These are phyloP conservation scores for Epichloe hybrida DNA, from an alignment of 2,329 filamentous ascomycete genomes.

Conservation along the genomic window DNA sequence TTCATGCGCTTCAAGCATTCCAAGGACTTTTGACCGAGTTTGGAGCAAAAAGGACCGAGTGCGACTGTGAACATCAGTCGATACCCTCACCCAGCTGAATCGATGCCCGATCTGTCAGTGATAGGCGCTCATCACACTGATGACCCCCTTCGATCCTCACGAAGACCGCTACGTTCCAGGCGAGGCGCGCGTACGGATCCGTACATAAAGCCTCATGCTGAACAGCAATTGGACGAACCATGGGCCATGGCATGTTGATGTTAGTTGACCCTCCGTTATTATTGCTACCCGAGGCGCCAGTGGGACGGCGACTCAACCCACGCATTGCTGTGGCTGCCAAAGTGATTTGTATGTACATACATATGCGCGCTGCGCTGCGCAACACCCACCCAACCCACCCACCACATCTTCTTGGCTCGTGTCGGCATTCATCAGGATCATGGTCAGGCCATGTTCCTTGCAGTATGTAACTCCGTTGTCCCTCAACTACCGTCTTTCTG, in stretches of 20 bases:
- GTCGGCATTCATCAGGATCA: constrained; percentile 5
- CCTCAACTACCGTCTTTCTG: too few relatives aligned
- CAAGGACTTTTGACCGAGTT: not conserved
- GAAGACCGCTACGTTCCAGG: not conserved
- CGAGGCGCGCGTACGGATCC: not conserved
- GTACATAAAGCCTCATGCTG: not conserved
- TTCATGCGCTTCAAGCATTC: not conserved
- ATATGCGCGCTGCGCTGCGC: not conserved
- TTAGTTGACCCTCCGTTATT: not conserved
- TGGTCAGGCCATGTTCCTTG: not conserved
- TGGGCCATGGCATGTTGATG: not conserved
- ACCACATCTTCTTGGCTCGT: constrained; percentile 3
- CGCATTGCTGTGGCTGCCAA: not conserved
- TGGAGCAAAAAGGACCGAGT: not conserved
- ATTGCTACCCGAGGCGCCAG: not conserved
- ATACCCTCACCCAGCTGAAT: not conserved
- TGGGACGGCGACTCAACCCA: not conserved
- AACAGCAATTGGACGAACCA: not conserved
- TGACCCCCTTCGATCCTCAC: not conserved
- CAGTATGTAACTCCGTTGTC: not conserved
- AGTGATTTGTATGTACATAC: too few relatives aligned
- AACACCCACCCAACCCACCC: not conserved
- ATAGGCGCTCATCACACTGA: too few relatives aligned
- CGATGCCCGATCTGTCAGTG: not conserved
- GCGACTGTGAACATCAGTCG: not conserved